phyloP scores from a whole-genome alignment of 1,139 yeast genomes.

The Candida neerlandica region DNA sequence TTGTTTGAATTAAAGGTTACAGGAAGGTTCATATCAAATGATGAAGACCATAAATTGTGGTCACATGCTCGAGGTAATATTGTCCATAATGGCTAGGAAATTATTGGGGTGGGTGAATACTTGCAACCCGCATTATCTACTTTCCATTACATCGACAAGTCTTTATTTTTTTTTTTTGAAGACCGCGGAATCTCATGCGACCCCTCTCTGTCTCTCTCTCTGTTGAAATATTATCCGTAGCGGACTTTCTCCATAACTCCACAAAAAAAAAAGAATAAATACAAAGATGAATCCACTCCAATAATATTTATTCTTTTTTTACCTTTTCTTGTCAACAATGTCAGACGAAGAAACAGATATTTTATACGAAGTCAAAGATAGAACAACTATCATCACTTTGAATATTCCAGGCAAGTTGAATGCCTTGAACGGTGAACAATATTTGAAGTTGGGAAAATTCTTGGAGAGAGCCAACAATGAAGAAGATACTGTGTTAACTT shows the following conservation, averaged over 20 bases:
- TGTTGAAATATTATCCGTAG: not conserved
- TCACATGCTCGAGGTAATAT: no score
- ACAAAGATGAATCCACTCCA: not conserved
- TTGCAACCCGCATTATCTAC: no score
- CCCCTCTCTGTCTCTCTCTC: no score
- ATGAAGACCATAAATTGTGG: no score
- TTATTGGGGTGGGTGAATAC: no score
- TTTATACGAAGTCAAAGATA: slow-evolving; percentile 54
- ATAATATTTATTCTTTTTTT: not conserved
- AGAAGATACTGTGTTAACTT: slow-evolving; percentile 63
- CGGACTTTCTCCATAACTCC: not conserved
- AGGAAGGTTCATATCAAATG: no score
- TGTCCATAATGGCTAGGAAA: no score
- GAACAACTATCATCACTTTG: slow-evolving; percentile 66
- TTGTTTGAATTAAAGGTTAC: no score
- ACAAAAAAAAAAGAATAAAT: not conserved
- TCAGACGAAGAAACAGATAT: slow-evolving; percentile 33
- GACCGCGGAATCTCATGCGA: no score
- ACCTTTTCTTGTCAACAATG: slow-evolving; percentile 12
- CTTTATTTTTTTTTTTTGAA: no score
- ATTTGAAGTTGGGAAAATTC: slow-evolving; percentile 60
- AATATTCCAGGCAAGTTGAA: slow-evolving; percentile 65
- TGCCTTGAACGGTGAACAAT: slow-evolving; percentile 70
- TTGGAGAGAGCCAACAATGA: slow-evolving; percentile 70
- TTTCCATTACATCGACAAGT: no score